A percentile compares a stretch with the other conserved stretches of the same genome.
Conservation (phyloP, 2,329 filamentous ascomycete species). For the Cytospora mali region DNA sequence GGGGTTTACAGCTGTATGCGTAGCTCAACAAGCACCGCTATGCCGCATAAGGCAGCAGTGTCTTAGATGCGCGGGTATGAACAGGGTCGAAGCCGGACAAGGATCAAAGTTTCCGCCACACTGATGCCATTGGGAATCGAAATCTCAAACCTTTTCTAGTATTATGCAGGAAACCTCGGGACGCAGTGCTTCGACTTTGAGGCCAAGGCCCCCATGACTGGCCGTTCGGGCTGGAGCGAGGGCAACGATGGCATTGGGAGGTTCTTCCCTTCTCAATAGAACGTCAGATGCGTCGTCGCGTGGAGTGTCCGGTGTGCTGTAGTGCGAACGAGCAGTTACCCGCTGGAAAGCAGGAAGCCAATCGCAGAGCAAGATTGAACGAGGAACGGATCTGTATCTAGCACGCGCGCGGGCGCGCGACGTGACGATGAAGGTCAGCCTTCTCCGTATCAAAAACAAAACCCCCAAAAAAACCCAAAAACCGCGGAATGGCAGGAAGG, state of each 20-base stretch:
- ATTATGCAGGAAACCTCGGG: too few relatives aligned
- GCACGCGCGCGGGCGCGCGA: not conserved
- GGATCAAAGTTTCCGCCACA: not conserved
- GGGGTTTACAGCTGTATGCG: not conserved
- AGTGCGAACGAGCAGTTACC: not conserved
- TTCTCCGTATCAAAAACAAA: not conserved
- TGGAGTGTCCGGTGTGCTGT: too few relatives aligned
- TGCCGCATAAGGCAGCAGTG: not conserved
- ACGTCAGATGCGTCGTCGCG: too few relatives aligned
- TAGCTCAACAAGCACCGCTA: too few relatives aligned
- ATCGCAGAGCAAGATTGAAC: not conserved
- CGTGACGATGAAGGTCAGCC: conserved; percentile 2
- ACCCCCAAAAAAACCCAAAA: too few relatives aligned
- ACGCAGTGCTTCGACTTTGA: not conserved
- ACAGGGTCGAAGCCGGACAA: not conserved
- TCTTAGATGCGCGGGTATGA: not conserved
- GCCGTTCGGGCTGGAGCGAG: too few relatives aligned
- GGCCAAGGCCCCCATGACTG: too few relatives aligned
- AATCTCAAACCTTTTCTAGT: too few relatives aligned
- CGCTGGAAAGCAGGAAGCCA: not conserved
- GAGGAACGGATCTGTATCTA: not conserved
- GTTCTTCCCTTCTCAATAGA: too few relatives aligned
- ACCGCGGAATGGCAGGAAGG: too few relatives aligned
- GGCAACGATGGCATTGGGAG: too few relatives aligned
- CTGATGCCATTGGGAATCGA: too few relatives aligned